Conservation (phyloP, 2,329 filamentous ascomycete genomes). For the Neofusicoccum sp. region DNA sequence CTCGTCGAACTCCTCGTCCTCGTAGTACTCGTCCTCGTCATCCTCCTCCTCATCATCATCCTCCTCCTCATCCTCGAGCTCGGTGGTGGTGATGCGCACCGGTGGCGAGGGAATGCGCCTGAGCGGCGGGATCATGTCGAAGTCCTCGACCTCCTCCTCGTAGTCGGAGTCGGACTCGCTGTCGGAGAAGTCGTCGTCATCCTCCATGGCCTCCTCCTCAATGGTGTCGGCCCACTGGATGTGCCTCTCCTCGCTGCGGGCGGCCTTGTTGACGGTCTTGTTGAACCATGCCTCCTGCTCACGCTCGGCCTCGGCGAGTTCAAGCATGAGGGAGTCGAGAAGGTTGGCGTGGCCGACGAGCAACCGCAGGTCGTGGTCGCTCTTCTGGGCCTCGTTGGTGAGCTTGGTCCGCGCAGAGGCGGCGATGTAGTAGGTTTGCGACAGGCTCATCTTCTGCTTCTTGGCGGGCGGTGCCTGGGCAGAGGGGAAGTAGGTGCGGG, state of each 20-base stretch:
- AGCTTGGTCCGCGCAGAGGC: slow-evolving; percentile 97
- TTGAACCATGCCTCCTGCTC: slow-evolving; percentile 99
- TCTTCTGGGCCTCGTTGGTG: slow-evolving; percentile 81
- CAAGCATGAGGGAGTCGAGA: slow-evolving; percentile 88
- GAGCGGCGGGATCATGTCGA: slow-evolving; percentile 46
- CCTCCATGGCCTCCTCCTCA: slow-evolving; percentile 71
- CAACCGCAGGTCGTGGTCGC: slow-evolving; percentile 92
- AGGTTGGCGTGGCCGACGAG: slow-evolving; percentile 98
- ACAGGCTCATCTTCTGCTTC: slow-evolving; percentile 93
- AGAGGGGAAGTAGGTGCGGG: slow-evolving; percentile 43
- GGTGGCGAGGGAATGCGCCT: slow-evolving; percentile 45
- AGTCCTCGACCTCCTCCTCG: slow-evolving; percentile 55
- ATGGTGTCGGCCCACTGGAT: slow-evolving; percentile 87
- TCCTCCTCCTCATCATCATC: slow-evolving; percentile 49
- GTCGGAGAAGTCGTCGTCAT: slow-evolving; percentile 61
- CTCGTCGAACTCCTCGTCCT: slow-evolving; percentile 50
- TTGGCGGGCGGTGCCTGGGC: slow-evolving; percentile 45
- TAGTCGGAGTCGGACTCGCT: slow-evolving; percentile 57
- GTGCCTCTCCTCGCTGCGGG: slow-evolving; percentile 66
- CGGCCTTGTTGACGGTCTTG: slow-evolving; percentile 81
- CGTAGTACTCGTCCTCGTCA: slow-evolving; percentile 49
- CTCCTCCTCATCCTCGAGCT: slow-evolving; percentile 44
- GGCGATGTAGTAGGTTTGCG: slow-evolving; percentile 97
- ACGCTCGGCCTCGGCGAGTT: slow-evolving; percentile 89
- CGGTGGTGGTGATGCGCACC: slow-evolving; percentile 47